Evolutionary conservation across 148 eudicot species (phyloP), one percentile per base, ranked within the genome.

Genomic region (Silene latifolia): DNA sequence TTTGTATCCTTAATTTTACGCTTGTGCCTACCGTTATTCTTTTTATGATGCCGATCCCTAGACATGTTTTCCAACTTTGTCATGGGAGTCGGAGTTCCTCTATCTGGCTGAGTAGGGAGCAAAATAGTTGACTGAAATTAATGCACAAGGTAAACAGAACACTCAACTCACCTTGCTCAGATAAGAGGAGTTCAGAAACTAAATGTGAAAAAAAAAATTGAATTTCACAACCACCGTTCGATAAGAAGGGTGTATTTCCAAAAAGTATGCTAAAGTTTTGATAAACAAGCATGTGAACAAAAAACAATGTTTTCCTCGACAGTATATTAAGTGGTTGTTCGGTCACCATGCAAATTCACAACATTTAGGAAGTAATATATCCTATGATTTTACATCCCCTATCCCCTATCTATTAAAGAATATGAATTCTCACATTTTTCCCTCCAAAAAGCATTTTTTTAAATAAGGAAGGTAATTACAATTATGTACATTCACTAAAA

Each of bases 91-190:
- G 63, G 64, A 59, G 56, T 71, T 20, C 80, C 75, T 63, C 63
- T 62, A 51, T 77, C 71, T 8, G 69, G 70, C 75, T 77, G 80
- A 63, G 62, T 63, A 48, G 21, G 39, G 32, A 71, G 62, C 24
- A 72, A 70, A 61, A 44, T 7, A 32, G n/a, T 8, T 25, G 18
- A n/a, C 27, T 70, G n/a, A 47, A 2, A 39, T 39, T 39, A 9
- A 18, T 20, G 9, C 24, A 14, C 25, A 32, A 19, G 17, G 39
- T 53, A 69, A 51, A 24, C 42, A 24, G 11, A 15, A 71, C 7
- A 56, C n/a, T 65, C 9, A 21, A 20, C 25, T 8, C 27, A 20
- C 63, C 21, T 59, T 59, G 23, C 63, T 64, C 13, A 14, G 4
- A 5, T 4, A 64, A 13, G 44, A 32, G 21, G 19, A 65, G 15